Evolutionary conservation across 2,329 filamentous ascomycete species (phyloP).

Genomic region (Diaporthe aspalathi): DNA sequence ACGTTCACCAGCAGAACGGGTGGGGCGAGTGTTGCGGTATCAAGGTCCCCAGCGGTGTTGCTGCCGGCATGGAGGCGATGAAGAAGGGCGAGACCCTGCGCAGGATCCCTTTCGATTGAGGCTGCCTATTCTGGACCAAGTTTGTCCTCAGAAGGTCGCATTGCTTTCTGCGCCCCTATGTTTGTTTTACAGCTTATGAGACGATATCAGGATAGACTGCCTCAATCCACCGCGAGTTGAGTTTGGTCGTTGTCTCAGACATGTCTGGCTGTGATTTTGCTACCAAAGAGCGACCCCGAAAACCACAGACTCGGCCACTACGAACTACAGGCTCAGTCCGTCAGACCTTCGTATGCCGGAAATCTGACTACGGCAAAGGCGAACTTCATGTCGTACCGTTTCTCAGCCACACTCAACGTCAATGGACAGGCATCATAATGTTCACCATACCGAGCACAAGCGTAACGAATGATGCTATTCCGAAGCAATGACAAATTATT

Average conservation of each 20-base stretch:
- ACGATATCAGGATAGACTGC: neutral
- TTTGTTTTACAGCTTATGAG: neutral
- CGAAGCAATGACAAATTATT: neutral
- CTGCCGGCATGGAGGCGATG: constrained; percentile 87
- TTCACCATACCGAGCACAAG: neutral
- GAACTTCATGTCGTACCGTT: neutral
- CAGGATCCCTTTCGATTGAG: constrained; percentile 83
- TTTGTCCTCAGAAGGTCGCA: neutral
- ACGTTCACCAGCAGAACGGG: constrained; percentile 76
- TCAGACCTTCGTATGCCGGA: neutral
- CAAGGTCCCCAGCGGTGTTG: constrained; percentile 93
- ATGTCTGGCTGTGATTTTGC: neutral
- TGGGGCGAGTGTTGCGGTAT: constrained; percentile 99
- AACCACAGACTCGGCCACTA: neutral
- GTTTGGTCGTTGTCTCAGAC: neutral
- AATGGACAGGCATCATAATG: neutral
- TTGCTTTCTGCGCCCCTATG: neutral
- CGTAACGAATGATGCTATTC: neutral
- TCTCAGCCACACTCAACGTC: neutral
- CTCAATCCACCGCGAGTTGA: neutral
- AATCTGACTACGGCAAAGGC: too few relatives aligned
- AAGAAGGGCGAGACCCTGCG: constrained; percentile 76
- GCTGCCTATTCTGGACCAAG: neutral
- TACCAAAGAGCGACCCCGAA: too few relatives aligned
- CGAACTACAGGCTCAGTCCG: neutral